phyloP scores from a whole-genome alignment of 768 basidiomycete species.

The Tylopilus balloui region DNA sequence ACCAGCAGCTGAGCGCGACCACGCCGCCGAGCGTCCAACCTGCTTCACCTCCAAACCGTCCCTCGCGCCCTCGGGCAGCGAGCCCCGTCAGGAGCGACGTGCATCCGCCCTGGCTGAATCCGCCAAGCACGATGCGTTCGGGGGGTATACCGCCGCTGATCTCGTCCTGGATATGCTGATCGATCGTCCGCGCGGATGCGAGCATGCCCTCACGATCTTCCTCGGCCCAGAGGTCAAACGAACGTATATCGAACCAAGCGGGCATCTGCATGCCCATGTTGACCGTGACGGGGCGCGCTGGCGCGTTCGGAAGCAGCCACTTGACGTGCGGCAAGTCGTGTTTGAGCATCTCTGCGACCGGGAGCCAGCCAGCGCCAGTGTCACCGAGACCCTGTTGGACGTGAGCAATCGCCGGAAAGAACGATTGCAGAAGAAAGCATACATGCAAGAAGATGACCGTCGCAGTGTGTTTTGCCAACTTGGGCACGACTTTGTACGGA shows the following conservation, averaged over 20 bases:
- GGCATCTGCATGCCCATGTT: constrained; percentile 70
- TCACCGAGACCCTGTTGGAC: constrained; percentile 65
- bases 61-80: constrained; percentile 20
- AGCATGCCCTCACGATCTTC: constrained; percentile 69
- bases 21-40: constrained; percentile 69
- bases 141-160: constrained; percentile 65
- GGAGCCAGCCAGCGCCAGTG: constrained; percentile 70
- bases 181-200: constrained; percentile 54
- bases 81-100: constrained; percentile 76
- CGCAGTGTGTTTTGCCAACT: constrained; percentile 63
- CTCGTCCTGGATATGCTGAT: constrained; percentile 69
- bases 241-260: constrained; percentile 74
- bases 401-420: constrained; percentile 3
- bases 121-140: constrained; percentile 75
- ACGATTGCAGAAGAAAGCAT: constrained; percentile 22
- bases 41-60: constrained; percentile 22
- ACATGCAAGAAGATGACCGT: constrained; percentile 91
- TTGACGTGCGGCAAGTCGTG: constrained; percentile 67
- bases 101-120: constrained; percentile 83
- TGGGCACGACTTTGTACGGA: constrained; percentile 49
- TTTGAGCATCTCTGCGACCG: constrained; percentile 67
- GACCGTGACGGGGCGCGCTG: constrained; percentile 57
- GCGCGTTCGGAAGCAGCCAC: constrained; percentile 59
- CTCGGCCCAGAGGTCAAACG: background rate
- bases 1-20: constrained; percentile 72